phyloP scores from a whole-genome alignment of 257 asterid species.

The Pogostemon cablin region DNA sequence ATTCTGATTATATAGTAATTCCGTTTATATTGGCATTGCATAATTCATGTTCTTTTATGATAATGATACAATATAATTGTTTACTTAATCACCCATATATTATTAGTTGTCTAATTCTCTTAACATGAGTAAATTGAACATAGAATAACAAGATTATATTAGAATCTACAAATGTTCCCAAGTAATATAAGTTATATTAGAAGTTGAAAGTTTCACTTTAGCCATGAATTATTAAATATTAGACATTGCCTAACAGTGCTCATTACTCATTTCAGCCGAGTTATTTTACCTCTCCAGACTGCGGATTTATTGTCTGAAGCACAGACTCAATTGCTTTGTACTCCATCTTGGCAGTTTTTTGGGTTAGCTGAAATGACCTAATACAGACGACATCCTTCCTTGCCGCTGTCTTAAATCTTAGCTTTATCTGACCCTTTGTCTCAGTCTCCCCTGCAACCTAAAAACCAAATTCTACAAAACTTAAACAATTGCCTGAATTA shows the following conservation, averaged over 20 bases:
- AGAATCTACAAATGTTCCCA: neutral
- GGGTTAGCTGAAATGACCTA: conserved; percentile 97
- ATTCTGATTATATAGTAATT: neutral
- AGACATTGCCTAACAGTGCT: conserved; percentile 19
- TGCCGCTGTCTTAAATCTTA: conserved; percentile 96
- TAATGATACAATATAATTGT: neutral
- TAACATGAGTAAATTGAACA: neutral
- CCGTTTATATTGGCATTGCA: conserved; percentile 1
- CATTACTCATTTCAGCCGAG: neutral
- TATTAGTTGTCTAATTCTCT: neutral
- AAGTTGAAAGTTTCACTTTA: neutral
- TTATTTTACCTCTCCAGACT: conserved; percentile 84
- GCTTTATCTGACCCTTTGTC: conserved; percentile 97
- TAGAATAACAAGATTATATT: neutral
- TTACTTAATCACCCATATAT: neutral
- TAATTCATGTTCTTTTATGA: neutral
- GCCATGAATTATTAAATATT: neutral
- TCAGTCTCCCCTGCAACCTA: conserved; percentile 99
- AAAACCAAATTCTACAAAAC: conserved; percentile 30
- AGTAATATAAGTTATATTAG: neutral
- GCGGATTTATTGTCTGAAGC: conserved; percentile 95
- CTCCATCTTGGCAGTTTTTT: conserved; percentile 97
- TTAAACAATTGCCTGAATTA: conserved; percentile 5
- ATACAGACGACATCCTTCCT: conserved; percentile 98
- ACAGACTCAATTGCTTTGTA: conserved; percentile 97